Evolutionary conservation across 208 protist species (phyloP).

Genomic region (Trichomonas vaginalis): DNA sequence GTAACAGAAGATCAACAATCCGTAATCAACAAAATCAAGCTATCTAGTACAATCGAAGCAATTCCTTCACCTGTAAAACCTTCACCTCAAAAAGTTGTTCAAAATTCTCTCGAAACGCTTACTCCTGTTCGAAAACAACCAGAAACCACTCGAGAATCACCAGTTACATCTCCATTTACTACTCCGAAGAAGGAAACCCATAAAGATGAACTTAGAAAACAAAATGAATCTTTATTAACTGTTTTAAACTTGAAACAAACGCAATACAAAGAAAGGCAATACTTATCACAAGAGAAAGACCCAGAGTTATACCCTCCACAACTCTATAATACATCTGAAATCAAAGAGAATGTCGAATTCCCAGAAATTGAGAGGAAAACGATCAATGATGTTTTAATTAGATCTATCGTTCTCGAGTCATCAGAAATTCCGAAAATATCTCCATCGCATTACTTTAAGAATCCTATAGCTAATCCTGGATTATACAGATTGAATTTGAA

Average conservation of each 20-base stretch:
- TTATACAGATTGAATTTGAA: not conserved
- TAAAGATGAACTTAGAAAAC: not conserved
- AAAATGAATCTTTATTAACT: not conserved
- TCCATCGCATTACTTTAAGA: not conserved
- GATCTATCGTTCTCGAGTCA: not conserved
- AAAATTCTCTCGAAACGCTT: not conserved
- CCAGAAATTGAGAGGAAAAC: not conserved
- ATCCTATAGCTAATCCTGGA: not conserved
- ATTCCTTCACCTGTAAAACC: not conserved
- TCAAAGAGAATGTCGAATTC: not conserved
- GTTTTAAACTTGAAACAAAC: not conserved
- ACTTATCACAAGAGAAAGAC: not conserved
- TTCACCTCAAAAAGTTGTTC: not conserved
- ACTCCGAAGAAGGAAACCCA: not conserved
- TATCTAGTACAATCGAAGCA: not conserved
- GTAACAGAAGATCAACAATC: not conserved
- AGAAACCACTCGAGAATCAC: not conserved
- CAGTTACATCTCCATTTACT: not conserved
- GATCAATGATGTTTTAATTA: not conserved
- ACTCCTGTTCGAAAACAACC: not conserved
- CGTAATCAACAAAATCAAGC: not conserved
- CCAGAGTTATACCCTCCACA: not conserved
- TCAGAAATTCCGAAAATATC: not conserved
- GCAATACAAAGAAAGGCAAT: not conserved
- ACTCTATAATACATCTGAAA: not conserved